A percentile compares a stretch with the other conserved stretches of the same genome.
phyloP scores from a whole-genome alignment of 1,139 yeast genomes.

The Tardiomyces blankii region DNA sequence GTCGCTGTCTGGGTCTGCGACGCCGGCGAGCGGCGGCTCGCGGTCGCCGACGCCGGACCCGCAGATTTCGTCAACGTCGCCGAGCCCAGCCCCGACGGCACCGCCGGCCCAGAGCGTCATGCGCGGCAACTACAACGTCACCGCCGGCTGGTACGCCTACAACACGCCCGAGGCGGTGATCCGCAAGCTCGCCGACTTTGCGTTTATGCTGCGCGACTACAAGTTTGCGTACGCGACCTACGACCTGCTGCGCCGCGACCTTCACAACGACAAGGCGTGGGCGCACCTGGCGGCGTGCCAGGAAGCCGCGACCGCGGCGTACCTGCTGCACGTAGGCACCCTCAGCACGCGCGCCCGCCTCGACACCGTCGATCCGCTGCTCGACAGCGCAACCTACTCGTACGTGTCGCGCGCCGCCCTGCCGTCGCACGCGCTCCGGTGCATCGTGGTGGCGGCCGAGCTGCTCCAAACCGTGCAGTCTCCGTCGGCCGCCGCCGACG shows the following conservation, averaged over 20 bases:
- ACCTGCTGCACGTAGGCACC: conserved; percentile 48
- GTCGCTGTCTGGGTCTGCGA: neutral
- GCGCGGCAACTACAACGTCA: conserved; percentile 29
- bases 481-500: conserved; percentile 23
- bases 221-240: conserved; percentile 77
- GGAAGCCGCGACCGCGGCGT: conserved; percentile 74
- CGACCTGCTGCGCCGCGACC: conserved; percentile 73
- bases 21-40: neutral
- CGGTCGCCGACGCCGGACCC: conserved; percentile 11
- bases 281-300: conserved; percentile 72
- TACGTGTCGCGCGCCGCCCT: conserved; percentile 54
- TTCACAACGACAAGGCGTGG: conserved; percentile 73
- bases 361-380: conserved; percentile 52
- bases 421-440: conserved; percentile 49
- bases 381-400: conserved; percentile 55
- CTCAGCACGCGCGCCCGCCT: conserved; percentile 47
- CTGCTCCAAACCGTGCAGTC: conserved; percentile 21
- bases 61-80: conserved; percentile 6
- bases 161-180: conserved; percentile 64
- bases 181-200: conserved; percentile 85
- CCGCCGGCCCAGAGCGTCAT: conserved; percentile 12
- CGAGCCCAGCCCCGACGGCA: conserved; percentile 1
- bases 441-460: conserved; percentile 30
- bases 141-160: conserved; percentile 45
- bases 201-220: conserved; percentile 79